Percentiles rank a stretch among this genome's conserved stretches.
Conservation (phyloP, 2,329 filamentous ascomycete genomes). For the Trichoderma lentiforme region DNA sequence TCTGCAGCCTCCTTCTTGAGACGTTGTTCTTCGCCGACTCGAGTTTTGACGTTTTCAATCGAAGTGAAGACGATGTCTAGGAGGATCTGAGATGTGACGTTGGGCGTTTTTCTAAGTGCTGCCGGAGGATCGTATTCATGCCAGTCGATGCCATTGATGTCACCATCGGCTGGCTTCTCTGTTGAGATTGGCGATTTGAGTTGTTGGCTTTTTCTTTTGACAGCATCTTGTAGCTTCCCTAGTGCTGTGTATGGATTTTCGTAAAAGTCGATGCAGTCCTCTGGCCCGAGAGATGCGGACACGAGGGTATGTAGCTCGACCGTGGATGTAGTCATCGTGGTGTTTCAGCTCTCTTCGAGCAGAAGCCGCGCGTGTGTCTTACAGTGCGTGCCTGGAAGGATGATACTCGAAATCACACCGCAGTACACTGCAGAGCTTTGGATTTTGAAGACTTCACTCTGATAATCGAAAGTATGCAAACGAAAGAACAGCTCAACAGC, state of each 20-base stretch:
- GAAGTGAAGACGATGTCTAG: conserved; percentile 42
- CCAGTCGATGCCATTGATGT: conserved; percentile 41
- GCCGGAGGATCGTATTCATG: conserved; percentile 45
- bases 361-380: background rate
- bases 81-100: conserved; percentile 40
- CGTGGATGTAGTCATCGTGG: background rate
- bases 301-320: conserved; percentile 21
- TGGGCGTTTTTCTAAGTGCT: conserved; percentile 38
- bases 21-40: conserved; percentile 33
- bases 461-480: background rate
- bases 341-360: background rate
- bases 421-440: background rate
- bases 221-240: conserved; percentile 25
- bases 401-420: background rate
- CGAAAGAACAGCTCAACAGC: background rate
- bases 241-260: conserved; percentile 30
- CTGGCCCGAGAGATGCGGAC: conserved; percentile 31
- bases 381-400: background rate
- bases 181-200: conserved; percentile 22
- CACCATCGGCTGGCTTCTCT: conserved; percentile 26
- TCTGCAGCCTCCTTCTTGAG: conserved; percentile 30
- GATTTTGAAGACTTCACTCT: background rate
- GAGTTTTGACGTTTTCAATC: conserved; percentile 42
- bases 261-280: conserved; percentile 31
- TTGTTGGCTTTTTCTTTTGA: conserved; percentile 23